Conservation (phyloP, 768 basidiomycete genomes). For the Tylopilus felleus region DNA sequence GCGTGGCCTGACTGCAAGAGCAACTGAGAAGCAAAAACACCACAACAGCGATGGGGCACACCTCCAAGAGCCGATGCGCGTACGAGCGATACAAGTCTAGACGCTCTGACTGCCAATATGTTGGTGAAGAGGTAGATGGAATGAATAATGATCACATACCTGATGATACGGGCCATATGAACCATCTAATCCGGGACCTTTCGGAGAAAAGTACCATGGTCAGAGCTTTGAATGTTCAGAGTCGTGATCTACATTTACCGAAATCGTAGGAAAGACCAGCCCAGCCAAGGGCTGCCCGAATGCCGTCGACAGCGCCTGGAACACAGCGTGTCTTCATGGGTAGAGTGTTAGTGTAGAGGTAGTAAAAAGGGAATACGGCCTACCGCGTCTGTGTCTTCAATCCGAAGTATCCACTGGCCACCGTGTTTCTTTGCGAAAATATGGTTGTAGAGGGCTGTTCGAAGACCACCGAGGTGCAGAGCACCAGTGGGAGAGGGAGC, state of each 20-base stretch:
- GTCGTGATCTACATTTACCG: conserved; percentile 46
- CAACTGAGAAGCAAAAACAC: not conserved
- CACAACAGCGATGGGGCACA: conserved; percentile 29
- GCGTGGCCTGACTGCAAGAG: conserved; percentile 70
- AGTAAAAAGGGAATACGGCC: conserved; percentile 22
- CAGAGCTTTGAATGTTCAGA: not conserved
- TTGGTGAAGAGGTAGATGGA: not conserved
- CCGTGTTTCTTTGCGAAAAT: conserved; percentile 75
- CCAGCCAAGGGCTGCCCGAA: conserved; percentile 78
- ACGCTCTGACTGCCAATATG: conserved; percentile 71
- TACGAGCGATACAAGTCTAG: conserved; percentile 80
- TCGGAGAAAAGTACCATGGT: not conserved
- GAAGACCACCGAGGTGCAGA: conserved; percentile 89
- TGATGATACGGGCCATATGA: conserved; percentile 86
- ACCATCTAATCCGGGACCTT: conserved; percentile 77
- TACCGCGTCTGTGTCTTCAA: conserved; percentile 95
- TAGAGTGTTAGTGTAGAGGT: not conserved
- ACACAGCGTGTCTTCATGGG: conserved; percentile 67
- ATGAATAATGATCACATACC: conserved; percentile 36
- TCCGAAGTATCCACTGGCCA: conserved; percentile 87
- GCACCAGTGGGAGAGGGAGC: conserved; percentile 97
- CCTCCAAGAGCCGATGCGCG: conserved; percentile 71
- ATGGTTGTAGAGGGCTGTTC: conserved; percentile 93
- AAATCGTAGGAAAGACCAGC: conserved; percentile 89
- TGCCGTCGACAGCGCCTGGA: conserved; percentile 79